Percentiles rank a stretch among this genome's conserved stretches.
phyloP scores from a whole-genome alignment of 2,329 filamentous ascomycete genomes.

The Calonectria leucothoes region DNA sequence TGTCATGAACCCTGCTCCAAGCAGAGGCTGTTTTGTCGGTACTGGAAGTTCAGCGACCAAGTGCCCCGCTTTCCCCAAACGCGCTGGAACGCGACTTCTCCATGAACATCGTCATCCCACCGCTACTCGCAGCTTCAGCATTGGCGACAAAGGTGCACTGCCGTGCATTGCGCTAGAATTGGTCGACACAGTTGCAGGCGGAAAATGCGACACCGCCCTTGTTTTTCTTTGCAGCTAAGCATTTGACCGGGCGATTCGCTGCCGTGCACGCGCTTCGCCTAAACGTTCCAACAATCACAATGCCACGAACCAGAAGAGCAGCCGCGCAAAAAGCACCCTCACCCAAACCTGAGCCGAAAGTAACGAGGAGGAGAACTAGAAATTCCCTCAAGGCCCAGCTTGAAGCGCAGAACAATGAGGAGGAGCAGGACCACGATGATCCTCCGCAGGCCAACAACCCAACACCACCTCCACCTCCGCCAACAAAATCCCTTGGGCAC shows the following conservation, averaged over 20 bases:
- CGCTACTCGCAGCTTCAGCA: not conserved
- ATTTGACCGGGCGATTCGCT: not conserved
- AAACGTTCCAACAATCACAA: not conserved
- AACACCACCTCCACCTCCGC: not conserved
- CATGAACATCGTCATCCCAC: not conserved
- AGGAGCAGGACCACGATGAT: not conserved
- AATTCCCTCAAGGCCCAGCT: constrained; percentile 5
- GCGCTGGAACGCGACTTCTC: not conserved
- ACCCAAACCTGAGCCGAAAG: constrained; percentile 11
- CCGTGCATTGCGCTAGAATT: not conserved
- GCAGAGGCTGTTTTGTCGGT: not conserved
- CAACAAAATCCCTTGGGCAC: not conserved
- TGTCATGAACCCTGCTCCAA: not conserved
- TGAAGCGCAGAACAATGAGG: constrained; percentile 16
- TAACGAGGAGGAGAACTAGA: not conserved
- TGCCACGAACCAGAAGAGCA: constrained; percentile 5
- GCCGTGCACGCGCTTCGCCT: not conserved
- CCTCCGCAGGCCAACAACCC: constrained; percentile 6
- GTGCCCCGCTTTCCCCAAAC: constrained; percentile 5
- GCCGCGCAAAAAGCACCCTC: not conserved
- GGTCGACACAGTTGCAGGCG: not conserved
- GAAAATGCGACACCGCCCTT: not conserved
- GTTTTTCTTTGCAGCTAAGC: not conserved
- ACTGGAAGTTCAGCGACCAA: not conserved
- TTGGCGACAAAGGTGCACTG: not conserved